Conservation (phyloP, 331 rosid genomes). For the Malus hybrid region DNA sequence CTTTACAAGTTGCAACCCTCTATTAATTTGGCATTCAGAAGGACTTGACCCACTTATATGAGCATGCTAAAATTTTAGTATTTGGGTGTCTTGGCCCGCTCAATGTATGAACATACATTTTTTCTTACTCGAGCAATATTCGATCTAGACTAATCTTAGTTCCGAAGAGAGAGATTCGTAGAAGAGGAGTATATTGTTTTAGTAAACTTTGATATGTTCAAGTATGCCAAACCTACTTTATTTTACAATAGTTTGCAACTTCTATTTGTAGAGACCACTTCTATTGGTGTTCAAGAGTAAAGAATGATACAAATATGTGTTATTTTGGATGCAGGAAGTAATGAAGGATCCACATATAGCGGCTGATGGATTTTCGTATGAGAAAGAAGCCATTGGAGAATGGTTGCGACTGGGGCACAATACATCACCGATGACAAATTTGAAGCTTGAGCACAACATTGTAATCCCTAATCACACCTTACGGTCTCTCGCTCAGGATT, state of each 20-base stretch:
- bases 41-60: too few species aligned
- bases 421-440: slow-evolving; percentile 70
- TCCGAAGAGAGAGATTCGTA: neutral
- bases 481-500: slow-evolving; percentile 49
- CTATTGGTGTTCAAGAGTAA: neutral
- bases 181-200: neutral
- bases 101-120: too few species aligned
- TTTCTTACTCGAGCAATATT: neutral
- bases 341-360: slow-evolving; percentile 88
- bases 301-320: neutral
- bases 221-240: neutral
- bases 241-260: neutral
- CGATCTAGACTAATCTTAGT: neutral
- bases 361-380: slow-evolving; percentile 80
- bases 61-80: too few species aligned
- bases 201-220: neutral
- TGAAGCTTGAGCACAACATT: slow-evolving; percentile 39
- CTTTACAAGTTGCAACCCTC: too few species aligned
- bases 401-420: slow-evolving; percentile 62
- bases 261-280: neutral
- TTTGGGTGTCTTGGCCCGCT: too few species aligned
- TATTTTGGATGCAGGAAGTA: slow-evolving; percentile 41
- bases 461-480: slow-evolving; percentile 60
- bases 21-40: too few species aligned
- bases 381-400: slow-evolving; percentile 58